Base-by-base conservation (phyloP, 169 alveolate genomes). In the Eimeria falciformis region DNA sequence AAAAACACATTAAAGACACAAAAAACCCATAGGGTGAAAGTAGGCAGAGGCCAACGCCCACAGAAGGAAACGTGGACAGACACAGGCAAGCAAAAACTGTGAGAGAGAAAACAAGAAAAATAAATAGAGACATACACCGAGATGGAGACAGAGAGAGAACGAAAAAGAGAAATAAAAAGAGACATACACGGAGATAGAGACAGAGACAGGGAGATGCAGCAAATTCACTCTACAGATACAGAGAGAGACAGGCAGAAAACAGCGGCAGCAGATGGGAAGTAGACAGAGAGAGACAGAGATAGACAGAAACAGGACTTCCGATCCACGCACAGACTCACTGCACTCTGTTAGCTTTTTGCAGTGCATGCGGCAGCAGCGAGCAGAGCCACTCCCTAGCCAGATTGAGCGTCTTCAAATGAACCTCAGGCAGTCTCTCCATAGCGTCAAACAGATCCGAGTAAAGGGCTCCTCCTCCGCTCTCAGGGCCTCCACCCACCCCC, bases 381-480 rank as follows among this genome's bases (percentile, higher is more conserved):
- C 96, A 94, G 65, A 97, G 95, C 98, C 98, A 97, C 58, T 96
- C 96, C 79, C 96, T 95, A 1, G 97, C 92, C 79, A 96, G 88
- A 90, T 96, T 96, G 86, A 97, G 90, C 68, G 97, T 95, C 92
- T 96, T 96, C 79, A 91, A 4, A 73, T 68, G 68, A 11, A n/a
- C 65, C 25, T 82, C 92, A 14, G 83, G 55, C 25, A 79, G 91
- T 27, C 91, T 25, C 45, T 89, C 93, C 23, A 89, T 90, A 0
- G 90, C 93, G 3, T 56, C 93, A 37, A 77, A 89, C 23, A 89
- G 58, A 6, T 62, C 93, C 21, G 66, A 12, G n/a, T 89, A 77
- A 23, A 89, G 21, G 62, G 25, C 47, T 55, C 68, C 94, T 14
- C 71, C 71, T 40, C 46, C 66, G n/a, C n/a, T n/a, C 17, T 71